Conservation (phyloP, 73 alveolate genomes). For the Paramecium bursaria region DNA sequence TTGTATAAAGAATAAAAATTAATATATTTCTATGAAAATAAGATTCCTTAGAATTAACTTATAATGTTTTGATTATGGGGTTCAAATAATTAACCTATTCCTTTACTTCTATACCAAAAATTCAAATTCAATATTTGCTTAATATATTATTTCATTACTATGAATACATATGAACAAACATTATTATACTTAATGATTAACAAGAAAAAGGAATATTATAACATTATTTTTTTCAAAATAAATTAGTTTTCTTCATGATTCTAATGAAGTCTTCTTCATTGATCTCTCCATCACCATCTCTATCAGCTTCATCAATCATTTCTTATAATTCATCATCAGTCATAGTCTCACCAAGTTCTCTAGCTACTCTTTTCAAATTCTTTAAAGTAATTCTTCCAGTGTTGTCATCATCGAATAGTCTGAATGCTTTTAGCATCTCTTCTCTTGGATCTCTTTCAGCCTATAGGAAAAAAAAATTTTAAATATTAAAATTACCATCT, state of each 20-base stretch:
- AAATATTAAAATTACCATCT: slow-evolving; percentile 61
- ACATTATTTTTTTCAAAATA: slow-evolving; percentile 62
- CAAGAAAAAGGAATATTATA: not conserved
- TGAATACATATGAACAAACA: no score
- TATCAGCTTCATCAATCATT: slow-evolving; percentile 91
- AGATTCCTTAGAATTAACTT: no score
- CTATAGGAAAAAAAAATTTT: slow-evolving; percentile 10
- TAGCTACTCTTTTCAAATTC: slow-evolving; percentile 89
- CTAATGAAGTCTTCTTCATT: slow-evolving; percentile 87
- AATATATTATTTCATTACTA: no score
- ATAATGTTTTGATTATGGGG: no score
- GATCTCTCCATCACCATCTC: slow-evolving; percentile 94
- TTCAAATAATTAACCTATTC: no score
- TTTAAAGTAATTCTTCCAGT: slow-evolving; percentile 91
- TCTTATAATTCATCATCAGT: slow-evolving; percentile 94
- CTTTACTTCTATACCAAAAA: no score
- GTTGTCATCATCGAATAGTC: slow-evolving; percentile 90
- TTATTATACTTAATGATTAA: not conserved
- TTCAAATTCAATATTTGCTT: no score
- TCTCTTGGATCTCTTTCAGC: slow-evolving; percentile 92
- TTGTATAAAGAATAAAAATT: no score
- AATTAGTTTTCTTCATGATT: slow-evolving; percentile 84
- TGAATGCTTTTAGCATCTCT: slow-evolving; percentile 87
- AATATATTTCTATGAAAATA: no score
- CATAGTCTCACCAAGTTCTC: slow-evolving; percentile 91